Base-by-base conservation (phyloP, 768 basidiomycete species). In the Sistotremastrum niveocremeum region DNA sequence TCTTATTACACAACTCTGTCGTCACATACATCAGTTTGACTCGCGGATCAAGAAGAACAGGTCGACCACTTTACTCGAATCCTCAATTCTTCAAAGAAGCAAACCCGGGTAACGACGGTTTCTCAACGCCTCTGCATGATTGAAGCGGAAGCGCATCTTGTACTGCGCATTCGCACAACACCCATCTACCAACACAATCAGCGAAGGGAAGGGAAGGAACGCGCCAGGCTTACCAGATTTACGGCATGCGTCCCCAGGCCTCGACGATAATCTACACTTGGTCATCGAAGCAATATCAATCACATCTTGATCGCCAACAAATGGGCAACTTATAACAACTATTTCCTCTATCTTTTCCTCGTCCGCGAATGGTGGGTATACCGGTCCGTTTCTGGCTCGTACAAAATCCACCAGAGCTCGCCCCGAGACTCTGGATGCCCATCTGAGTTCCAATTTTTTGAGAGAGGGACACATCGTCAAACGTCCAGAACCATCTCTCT, bases 371-470 rank as follows among this genome's bases (percentile, higher is more conserved):
- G 28, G 39, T 41, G 30, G 41, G n/a, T 41, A 11, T 28, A 11
- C 29, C 30, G 46, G 49, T 33, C 39, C 47, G 20, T 56, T 41
- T 29, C 76, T 66, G 46, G 65, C 69, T 42, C 52, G 56, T 39
- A 74, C 75, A 10, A 79, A 58, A 33, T 68, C 60, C 36, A 73
- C 76, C 36, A 80, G 59, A 20, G 71, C 70, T 2, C 54, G 57
- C 12, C 77, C 76, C 31, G 65, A 67, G 5, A 81, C 55, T 46
- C 75, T 68, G 7, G 69, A 66, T 52, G 77, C 80, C 77, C 75
- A 79, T 30, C 75, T 68, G 42, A 80, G 57, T 55, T 79, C 75
- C 43, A 81, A 56, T 41, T 61, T 61, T 38, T 57, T 55, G 38
- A 79, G 68, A 45, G 54, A 57, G 29, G 71, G 76, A 48, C 75